A percentile compares a stretch with the other conserved stretches of the same genome.
Conservation (phyloP, 176 grass and related monocot genomes). For the Zoysia pacifica region DNA sequence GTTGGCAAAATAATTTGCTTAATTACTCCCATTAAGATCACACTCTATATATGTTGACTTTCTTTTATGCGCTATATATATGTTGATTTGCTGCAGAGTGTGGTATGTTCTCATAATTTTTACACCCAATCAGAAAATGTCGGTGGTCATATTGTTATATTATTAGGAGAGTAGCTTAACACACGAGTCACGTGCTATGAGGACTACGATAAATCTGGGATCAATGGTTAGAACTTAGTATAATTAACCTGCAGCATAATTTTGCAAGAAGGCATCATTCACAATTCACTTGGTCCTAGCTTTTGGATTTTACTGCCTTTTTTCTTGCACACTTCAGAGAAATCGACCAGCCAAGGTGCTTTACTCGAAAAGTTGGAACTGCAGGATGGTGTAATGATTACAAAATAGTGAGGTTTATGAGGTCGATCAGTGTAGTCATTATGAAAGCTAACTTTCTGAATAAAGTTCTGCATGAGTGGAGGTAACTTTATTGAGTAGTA, state of each 20-base stretch:
- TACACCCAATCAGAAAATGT: not conserved
- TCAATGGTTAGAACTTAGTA: not conserved
- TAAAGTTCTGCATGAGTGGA: constrained; percentile 53
- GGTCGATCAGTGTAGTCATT: constrained; percentile 40
- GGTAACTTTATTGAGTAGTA: constrained; percentile 49
- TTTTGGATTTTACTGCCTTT: constrained; percentile 4
- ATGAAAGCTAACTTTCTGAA: constrained; percentile 43
- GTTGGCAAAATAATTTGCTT: not conserved
- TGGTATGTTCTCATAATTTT: not conserved
- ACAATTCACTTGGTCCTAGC: not conserved
- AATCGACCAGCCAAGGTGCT: constrained; percentile 13
- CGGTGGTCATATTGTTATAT: not conserved
- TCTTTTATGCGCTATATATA: not conserved
- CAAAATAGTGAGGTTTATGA: constrained; percentile 39
- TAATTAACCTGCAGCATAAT: not conserved
- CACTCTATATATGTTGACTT: not conserved
- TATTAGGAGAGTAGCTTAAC: not conserved
- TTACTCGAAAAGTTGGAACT: constrained; percentile 44
- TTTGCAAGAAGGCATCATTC: constrained; percentile 18
- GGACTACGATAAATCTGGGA: not conserved
- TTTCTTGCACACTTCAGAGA: constrained; percentile 24
- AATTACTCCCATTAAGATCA: not conserved
- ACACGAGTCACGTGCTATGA: not conserved
- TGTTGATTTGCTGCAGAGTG: not conserved
- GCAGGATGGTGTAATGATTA: constrained; percentile 53